These are phyloP conservation scores for Lophium mytilinum DNA, from an alignment of 495 filamentous ascomycete species.

Conservation along the genomic window DNA sequence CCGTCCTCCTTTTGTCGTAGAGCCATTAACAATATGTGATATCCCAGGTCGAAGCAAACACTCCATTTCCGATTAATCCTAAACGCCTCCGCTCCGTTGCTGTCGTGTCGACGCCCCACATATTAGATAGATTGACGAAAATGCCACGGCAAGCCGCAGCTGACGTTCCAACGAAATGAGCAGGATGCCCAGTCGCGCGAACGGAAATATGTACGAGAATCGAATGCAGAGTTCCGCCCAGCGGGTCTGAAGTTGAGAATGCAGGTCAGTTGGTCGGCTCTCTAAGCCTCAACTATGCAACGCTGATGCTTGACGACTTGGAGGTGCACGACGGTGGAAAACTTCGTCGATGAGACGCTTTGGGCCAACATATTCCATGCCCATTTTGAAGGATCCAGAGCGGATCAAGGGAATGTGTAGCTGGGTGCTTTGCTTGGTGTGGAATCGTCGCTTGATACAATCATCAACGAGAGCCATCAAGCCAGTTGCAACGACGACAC, in stretches of 20 bases:
- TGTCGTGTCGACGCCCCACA: not conserved
- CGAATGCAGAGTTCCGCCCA: slow-evolving; percentile 2
- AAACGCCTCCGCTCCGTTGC: slow-evolving; percentile 12
- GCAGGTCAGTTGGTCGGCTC: not conserved
- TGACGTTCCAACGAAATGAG: not conserved
- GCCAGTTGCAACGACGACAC: slow-evolving; percentile 83
- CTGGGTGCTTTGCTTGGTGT: slow-evolving; percentile 53
- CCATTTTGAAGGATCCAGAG: slow-evolving; percentile 50
- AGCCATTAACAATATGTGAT: too few relatives aligned
- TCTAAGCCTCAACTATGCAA: slow-evolving; percentile 1
- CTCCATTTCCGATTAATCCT: not conserved
- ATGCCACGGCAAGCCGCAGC: slow-evolving; percentile 1
- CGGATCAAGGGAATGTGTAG: slow-evolving; percentile 46
- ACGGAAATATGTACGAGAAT: slow-evolving; percentile 21
- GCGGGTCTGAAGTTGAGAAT: not conserved
- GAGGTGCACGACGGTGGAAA: slow-evolving; percentile 44
- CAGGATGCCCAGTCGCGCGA: slow-evolving; percentile 5
- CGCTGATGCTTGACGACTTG: slow-evolving; percentile 14
- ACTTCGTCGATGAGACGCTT: slow-evolving; percentile 71
- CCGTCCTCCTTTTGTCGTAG: too few relatives aligned
- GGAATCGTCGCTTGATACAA: slow-evolving; percentile 74
- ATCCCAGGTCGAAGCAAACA: too few relatives aligned
- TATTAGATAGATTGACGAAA: slow-evolving; percentile 2
- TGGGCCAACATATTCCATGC: slow-evolving; percentile 60
- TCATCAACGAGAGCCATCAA: slow-evolving; percentile 88